Evolutionary conservation across 192 early-diverging fungal species (phyloP).

Genomic region (Backusella tarrabulga): DNA sequence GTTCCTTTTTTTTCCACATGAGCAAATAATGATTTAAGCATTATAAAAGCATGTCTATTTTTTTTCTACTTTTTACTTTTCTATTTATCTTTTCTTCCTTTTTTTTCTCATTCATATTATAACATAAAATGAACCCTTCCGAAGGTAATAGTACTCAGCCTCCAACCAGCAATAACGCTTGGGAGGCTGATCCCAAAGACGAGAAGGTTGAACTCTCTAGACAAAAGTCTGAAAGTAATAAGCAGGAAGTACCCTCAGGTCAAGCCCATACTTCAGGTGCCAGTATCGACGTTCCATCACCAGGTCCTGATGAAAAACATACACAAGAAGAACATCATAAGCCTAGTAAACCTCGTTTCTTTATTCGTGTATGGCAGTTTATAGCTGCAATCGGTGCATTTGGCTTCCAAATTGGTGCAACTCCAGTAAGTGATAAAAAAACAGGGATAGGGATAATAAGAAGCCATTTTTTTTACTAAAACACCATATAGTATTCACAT

Average conservation of each 20-base stretch:
- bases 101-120: neutral
- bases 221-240: neutral
- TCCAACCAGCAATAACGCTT: neutral
- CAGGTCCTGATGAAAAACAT: neutral
- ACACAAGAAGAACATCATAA: neutral
- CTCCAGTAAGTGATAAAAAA: conserved; percentile 21
- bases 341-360: conserved; percentile 23
- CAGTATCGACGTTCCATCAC: neutral
- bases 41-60: neutral
- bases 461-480: neutral
- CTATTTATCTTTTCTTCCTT: neutral
- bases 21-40: neutral
- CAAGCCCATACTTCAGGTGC: neutral
- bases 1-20: neutral
- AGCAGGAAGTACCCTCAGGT: neutral
- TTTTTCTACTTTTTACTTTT: neutral
- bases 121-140: neutral
- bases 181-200: neutral
- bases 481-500: neutral
- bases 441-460: neutral
- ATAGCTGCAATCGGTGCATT: conserved; percentile 30
- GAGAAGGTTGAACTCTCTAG: neutral
- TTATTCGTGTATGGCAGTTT: conserved; percentile 30
- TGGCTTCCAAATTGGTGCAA: conserved; percentile 37
- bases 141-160: neutral